These are phyloP conservation scores for Gryganskiella cystojenkinii DNA, from an alignment of 192 early-diverging fungal genomes.

Conservation along the genomic window DNA sequence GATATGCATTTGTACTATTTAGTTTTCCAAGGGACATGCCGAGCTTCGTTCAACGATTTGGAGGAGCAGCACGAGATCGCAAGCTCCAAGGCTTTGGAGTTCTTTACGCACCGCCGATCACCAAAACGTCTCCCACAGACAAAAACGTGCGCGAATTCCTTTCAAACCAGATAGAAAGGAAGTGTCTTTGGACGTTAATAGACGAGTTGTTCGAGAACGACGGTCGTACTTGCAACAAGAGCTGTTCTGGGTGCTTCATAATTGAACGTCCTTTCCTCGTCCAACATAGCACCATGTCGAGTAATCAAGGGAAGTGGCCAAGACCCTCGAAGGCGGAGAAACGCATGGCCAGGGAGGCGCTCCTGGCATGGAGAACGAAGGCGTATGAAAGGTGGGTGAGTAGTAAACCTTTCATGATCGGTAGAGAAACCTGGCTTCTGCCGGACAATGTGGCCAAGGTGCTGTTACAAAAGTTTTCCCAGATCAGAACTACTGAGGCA, in stretches of 20 bases:
- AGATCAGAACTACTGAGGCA: conserved; percentile 4
- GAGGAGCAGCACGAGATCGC: conserved; percentile 11
- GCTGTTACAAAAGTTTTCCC: conserved; percentile 8
- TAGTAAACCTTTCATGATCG: not conserved
- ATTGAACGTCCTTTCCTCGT: not conserved
- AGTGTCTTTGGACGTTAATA: conserved; percentile 10
- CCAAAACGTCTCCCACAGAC: conserved; percentile 3
- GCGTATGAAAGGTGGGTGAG: conserved; percentile 14
- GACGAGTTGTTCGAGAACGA: conserved; percentile 3
- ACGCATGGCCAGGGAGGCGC: not conserved
- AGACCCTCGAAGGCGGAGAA: not conserved
- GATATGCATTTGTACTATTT: not conserved
- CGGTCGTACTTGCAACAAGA: conserved; percentile 1
- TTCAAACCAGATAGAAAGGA: not conserved
- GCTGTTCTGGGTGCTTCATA: not conserved
- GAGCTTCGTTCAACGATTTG: conserved; percentile 14
- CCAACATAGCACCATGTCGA: not conserved
- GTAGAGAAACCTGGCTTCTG: conserved; percentile 12
- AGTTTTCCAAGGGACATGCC: conserved; percentile 18
- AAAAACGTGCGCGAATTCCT: not conserved
- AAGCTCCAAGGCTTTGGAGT: conserved; percentile 3
- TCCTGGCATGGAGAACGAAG: conserved; percentile 14
- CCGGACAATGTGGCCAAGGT: conserved; percentile 9
- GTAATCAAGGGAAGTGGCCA: not conserved
- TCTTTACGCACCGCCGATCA: not conserved